Conservation (phyloP, 768 basidiomycete species). For the Boletellus sp. region DNA sequence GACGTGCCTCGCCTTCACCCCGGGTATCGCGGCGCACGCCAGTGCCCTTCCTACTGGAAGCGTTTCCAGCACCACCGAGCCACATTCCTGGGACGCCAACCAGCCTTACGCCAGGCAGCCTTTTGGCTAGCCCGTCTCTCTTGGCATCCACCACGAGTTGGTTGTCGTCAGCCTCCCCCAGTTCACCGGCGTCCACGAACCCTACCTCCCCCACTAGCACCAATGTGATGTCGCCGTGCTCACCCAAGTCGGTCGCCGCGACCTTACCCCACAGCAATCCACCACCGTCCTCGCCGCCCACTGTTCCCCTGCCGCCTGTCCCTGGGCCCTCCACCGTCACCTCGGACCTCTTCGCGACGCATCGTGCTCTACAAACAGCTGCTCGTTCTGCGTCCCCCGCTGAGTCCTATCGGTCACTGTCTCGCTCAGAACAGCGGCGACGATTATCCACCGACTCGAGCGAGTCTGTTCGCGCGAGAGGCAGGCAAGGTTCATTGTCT, state of each 20-base stretch:
- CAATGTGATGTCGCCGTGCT: slow-evolving; percentile 9
- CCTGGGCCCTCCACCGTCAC: slow-evolving; percentile 59
- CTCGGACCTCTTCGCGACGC: slow-evolving; percentile 44
- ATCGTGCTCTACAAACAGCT: slow-evolving; percentile 29
- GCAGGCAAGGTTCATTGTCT: slow-evolving; percentile 27
- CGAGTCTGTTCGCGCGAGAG: slow-evolving; percentile 13
- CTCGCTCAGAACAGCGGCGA: slow-evolving; percentile 15
- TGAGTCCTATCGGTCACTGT: slow-evolving; percentile 17
- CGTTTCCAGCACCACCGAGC: slow-evolving; percentile 36
- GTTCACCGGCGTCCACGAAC: slow-evolving; percentile 1
- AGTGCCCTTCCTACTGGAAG: slow-evolving; percentile 35
- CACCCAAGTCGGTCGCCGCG: slow-evolving; percentile 13
- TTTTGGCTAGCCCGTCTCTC: slow-evolving; percentile 13
- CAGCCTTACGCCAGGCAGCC: neutral
- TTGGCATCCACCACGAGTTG: slow-evolving; percentile 8
- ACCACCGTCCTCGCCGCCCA: slow-evolving; percentile 56
- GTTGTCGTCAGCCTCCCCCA: slow-evolving; percentile 5
- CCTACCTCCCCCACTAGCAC: neutral
- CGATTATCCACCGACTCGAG: slow-evolving; percentile 15
- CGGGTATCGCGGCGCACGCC: slow-evolving; percentile 30
- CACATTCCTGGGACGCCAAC: slow-evolving; percentile 29
- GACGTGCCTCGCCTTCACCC: slow-evolving; percentile 23
- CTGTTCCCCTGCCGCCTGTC: slow-evolving; percentile 58
- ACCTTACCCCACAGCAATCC: slow-evolving; percentile 36
- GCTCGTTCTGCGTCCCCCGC: slow-evolving; percentile 22